Evolutionary conservation across 306 rosid genomes (phyloP), one percentile per base, ranked within the genome.

Genomic region (Rosa lucieae): DNA sequence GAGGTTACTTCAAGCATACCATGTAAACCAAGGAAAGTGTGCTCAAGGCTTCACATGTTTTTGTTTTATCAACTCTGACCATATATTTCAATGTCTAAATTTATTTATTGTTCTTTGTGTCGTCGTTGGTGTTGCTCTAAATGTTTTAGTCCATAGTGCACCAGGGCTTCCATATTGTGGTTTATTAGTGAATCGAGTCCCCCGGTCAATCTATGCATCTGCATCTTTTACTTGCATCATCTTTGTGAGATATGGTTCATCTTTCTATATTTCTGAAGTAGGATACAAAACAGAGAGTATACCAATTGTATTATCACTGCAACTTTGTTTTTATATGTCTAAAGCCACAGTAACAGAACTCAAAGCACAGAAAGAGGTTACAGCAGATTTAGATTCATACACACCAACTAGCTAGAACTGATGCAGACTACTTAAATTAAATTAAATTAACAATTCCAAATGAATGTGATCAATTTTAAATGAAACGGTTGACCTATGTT

Each of bases 1-100:
- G 32, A 29, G 2, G 2, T 29, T 29, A 29, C 32, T 29, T 29
- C 32, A 29, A 29, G 32, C 32, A 29, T 29, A 1, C 32, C 32
- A 29, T 29, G 32, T 29, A 29, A 29, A 29, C 32, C 32, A 29
- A 29, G 32, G 32, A 29, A 29, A 29, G 32, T 73, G 97, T 96
- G 65, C 88, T 96, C 81, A 93, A 91, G 92, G 97, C 99, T 66
- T 86, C 93, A 58, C 81, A 90, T 92, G 99, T 93, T 52, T 72
- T 83, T 67, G 32, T 29, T 29, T 29, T 1, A 74, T 52, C 48
- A 62, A 76, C 72, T 70, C 49, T 53, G 59, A 44, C 29, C 77
- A 32, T 70, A 43, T 42, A 67, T 67, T 78, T 74, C 5, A 58
- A 69, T 56, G 68, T 43, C 49, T 39, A 8, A 1, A 63, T 63